Evolutionary conservation across 2,329 filamentous ascomycete genomes (phyloP).

Genomic region (Colletotrichum siamense): DNA sequence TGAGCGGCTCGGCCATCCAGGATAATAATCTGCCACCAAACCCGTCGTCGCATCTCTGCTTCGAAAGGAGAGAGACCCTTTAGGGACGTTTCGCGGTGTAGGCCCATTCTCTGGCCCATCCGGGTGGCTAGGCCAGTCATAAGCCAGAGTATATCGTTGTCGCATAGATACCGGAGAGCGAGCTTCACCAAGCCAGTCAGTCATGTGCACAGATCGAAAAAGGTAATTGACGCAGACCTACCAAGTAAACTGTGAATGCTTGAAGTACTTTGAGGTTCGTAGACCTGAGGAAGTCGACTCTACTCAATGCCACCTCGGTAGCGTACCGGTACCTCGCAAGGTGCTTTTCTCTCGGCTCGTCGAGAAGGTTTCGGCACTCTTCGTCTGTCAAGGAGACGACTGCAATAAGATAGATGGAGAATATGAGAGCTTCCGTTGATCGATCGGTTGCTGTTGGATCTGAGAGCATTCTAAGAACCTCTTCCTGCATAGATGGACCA

Average conservation of each 20-base stretch:
- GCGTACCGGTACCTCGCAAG: slow-evolving; percentile 56
- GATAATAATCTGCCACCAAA: slow-evolving; percentile 70
- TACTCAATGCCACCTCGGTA: slow-evolving; percentile 53
- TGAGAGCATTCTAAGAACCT: background rate
- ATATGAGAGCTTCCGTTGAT: slow-evolving; percentile 67
- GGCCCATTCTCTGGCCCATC: slow-evolving; percentile 70
- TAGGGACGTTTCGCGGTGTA: slow-evolving; percentile 65
- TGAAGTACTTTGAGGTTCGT: slow-evolving; percentile 64
- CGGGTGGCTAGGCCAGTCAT: slow-evolving; percentile 66
- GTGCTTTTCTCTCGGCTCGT: slow-evolving; percentile 52
- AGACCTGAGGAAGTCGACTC: slow-evolving; percentile 62
- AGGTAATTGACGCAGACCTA: slow-evolving; percentile 31
- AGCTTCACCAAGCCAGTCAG: slow-evolving; percentile 42
- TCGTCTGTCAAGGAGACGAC: slow-evolving; percentile 61
- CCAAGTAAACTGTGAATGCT: slow-evolving; percentile 62
- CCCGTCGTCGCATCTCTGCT: slow-evolving; percentile 67
- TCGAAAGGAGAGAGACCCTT: slow-evolving; percentile 65
- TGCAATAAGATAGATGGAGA: slow-evolving; percentile 64
- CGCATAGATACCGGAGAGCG: slow-evolving; percentile 61
- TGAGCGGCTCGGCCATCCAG: slow-evolving; percentile 59
- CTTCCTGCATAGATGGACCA: slow-evolving; percentile 67
- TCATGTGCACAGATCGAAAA: background rate
- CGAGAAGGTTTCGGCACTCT: slow-evolving; percentile 59
- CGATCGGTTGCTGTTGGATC: background rate
- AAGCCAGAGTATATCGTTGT: slow-evolving; percentile 64